phyloP scores from a whole-genome alignment of 2,329 filamentous ascomycete species.

The Aspergillus viridinutans region DNA sequence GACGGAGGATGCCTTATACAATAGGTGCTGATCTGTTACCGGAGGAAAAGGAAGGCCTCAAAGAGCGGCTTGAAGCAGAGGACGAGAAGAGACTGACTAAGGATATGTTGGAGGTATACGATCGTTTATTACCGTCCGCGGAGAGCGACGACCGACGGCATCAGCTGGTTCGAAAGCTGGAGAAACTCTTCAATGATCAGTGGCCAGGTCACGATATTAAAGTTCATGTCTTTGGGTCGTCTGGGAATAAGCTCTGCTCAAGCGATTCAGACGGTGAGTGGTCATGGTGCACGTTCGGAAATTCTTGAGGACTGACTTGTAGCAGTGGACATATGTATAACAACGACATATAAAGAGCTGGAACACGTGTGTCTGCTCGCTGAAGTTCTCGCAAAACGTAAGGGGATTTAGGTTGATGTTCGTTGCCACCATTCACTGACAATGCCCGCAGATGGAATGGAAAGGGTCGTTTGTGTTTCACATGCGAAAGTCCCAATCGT shows the following conservation, averaged over 20 bases:
- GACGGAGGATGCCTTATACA: slow-evolving; percentile 86
- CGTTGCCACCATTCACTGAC: slow-evolving; percentile 10
- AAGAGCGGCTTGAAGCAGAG: slow-evolving; percentile 65
- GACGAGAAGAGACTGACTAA: slow-evolving; percentile 72
- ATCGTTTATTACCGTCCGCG: slow-evolving; percentile 74
- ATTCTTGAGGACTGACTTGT: slow-evolving; percentile 20
- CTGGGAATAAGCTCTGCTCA: slow-evolving; percentile 89
- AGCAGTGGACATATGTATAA: slow-evolving; percentile 94
- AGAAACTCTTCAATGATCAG: slow-evolving; percentile 79
- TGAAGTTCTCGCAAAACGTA: slow-evolving; percentile 78
- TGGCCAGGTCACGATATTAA: slow-evolving; percentile 89
- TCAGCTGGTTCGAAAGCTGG: slow-evolving; percentile 78
- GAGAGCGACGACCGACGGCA: slow-evolving; percentile 72
- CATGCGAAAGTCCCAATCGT: slow-evolving; percentile 97
- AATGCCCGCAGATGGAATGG: slow-evolving; percentile 72
- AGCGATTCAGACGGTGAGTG: slow-evolving; percentile 87
- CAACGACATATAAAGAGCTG: slow-evolving; percentile 79
- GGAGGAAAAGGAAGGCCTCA: slow-evolving; percentile 63
- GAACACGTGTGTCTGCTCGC: slow-evolving; percentile 90
- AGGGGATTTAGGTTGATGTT: slow-evolving; percentile 32
- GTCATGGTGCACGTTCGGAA: background rate
- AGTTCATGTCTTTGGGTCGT: slow-evolving; percentile 96
- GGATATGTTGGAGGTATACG: slow-evolving; percentile 82
- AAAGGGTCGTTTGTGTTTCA: slow-evolving; percentile 90
- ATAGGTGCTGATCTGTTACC: slow-evolving; percentile 76